These are phyloP conservation scores for Albatrellus ellisii DNA, from an alignment of 768 basidiomycete species.

Conservation along the genomic window DNA sequence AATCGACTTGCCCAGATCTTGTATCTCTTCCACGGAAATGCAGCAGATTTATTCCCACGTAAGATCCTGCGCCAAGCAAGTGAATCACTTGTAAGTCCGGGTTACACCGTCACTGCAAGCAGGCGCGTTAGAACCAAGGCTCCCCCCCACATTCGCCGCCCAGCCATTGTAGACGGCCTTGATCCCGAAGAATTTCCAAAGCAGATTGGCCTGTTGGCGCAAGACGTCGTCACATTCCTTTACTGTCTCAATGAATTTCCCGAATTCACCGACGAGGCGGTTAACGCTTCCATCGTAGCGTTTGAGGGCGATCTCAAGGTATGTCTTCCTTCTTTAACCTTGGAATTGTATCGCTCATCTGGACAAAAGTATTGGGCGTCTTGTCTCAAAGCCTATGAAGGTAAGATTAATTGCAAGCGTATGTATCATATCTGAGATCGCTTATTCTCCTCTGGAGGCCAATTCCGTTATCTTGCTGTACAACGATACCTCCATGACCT, in stretches of 20 bases:
- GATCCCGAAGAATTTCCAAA: constrained; percentile 56
- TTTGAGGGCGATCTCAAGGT: constrained; percentile 64
- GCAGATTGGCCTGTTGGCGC: constrained; percentile 47
- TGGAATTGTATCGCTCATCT: constrained; percentile 1
- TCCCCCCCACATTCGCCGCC: constrained; percentile 35
- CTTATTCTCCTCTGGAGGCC: constrained; percentile 28
- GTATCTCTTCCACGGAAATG: constrained; percentile 63
- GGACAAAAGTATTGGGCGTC: constrained; percentile 58
- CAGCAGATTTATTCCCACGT: constrained; percentile 62
- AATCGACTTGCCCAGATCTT: constrained; percentile 56
- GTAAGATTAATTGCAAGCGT: constrained; percentile 18
- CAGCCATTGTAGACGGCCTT: constrained; percentile 40
- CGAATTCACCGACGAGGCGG: constrained; percentile 62
- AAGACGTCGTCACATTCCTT: constrained; percentile 56
- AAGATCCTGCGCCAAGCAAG: constrained; percentile 35
- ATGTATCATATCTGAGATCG: background rate
- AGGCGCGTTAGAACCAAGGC: constrained; percentile 21
- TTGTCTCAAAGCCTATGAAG: constrained; percentile 50
- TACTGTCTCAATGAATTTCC: constrained; percentile 68
- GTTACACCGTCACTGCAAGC: no score
- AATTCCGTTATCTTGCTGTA: constrained; percentile 61
- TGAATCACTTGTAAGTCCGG: constrained; percentile 26
- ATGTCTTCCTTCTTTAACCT: constrained; percentile 11
- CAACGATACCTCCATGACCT: constrained; percentile 66
- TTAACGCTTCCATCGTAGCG: constrained; percentile 50